Evolutionary conservation across 331 rosid species (phyloP), one percentile per base, ranked within the genome.

Genomic region (Spiraea crenata): DNA sequence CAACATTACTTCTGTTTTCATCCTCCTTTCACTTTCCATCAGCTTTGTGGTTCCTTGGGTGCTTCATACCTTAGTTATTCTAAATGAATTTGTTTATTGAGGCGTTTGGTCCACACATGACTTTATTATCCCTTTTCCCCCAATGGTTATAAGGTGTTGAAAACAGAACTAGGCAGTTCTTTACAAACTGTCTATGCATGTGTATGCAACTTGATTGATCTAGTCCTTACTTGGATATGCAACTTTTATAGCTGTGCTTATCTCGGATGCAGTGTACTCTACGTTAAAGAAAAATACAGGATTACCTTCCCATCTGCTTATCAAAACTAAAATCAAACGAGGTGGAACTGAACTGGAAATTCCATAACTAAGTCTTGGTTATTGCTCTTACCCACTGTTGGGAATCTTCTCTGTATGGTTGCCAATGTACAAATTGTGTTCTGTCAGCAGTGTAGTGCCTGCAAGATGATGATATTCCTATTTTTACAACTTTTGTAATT

Each of bases 391-490:
- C 31, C 45, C 42, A 35, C 65, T 61, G 46, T 39, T 60, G 38
- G 65, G 47, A 5, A 61, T 39, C 45, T 61, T 9, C 47, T 61
- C 34, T 61, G 8, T 41, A 19, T 54, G 61, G 45, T 65, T 38
- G 48, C 17, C 49, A 62, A 74, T 51, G 50, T 67, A 55, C 57
- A 62, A 55, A 7, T 57, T 72, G 52, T 65, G 65, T 72, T 72
- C 45, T 76, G 69, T 74, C 67, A 62, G 63, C 57, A 69, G 76
- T 61, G 44, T 40, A 56, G 34, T 78, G 54, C 71, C 64, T 67
- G 50, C 57, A 66, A 67, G 61, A 76, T 57, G 56, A 64, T 76
- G 79, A 39, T 31, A 71, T 78, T 76, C 19, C 15, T 74, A 9
- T 47, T 62, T 49, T 61, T 68, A 41, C n/a, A 15, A 66, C 63